Evolutionary conservation across 2,329 filamentous ascomycete genomes (phyloP), one percentile per base, ranked within the genome.

Genomic region (Coleophoma cylindrospora): DNA sequence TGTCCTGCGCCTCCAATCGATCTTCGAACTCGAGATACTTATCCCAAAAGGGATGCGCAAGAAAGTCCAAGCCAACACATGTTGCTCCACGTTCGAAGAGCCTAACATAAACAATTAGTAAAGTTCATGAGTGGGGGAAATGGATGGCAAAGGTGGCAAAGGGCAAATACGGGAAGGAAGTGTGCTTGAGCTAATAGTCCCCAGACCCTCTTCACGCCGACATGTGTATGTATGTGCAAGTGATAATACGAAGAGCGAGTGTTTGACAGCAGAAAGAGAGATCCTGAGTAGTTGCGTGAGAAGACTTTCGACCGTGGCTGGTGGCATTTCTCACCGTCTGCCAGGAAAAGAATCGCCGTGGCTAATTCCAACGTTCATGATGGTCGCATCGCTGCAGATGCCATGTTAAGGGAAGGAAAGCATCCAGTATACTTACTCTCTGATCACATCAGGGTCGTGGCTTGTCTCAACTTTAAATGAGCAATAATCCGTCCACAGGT

Each of bases 21-120:
- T 96, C 91, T 67, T 97, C 94, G 63, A 95, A 97, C 66, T 97
- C 94, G 56, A 99, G 83, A 64, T 96, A 99, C 71, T 96, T 97
- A 69, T 99, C 94, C 94, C 94, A 99, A 72, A 99, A 96, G 1
- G 91, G 91, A 66, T 96, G 91, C 2, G 91, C 87, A 32, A 96
- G 77, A 65, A 96, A 99, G 70, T 99, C 94, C 15, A 97, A 79
- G 14, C 94, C 94, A 38, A 96, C 91, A 61, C 81, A 86, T 32
- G 80, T 79, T 27, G 90, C 88, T 55, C 87, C 94, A 58, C 94
- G 88, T 67, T 99, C 92, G 65, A 97, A 97, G 9, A 97, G 80
- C 60, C 94, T 99, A 66, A 47, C 15, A 33, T 34, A 37, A 19
- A 21, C 15, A 14, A 45, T 50, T 40, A 55, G 53, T 47, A 14